Evolutionary conservation across 495 filamentous ascomycete genomes (phyloP), one percentile per base, ranked within the genome.

Genomic region (Tuber microsphaerosporum): DNA sequence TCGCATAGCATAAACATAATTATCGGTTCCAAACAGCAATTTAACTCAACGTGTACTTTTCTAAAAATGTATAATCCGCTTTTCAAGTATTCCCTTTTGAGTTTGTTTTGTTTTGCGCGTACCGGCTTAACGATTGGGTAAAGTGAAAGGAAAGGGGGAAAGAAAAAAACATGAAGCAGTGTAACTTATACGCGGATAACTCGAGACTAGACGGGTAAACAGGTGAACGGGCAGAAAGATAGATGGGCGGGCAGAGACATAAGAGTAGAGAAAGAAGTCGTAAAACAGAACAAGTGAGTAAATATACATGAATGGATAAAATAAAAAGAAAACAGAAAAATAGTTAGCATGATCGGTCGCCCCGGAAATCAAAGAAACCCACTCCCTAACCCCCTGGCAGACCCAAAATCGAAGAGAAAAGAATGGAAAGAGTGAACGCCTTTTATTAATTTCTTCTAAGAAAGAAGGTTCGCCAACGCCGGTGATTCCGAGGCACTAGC

Each of bases 401-500:
- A 6, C 72, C 72, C 73, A 71, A 69, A 69, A 77, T 74, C 37
- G 34, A 26, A n/a, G 10, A 17, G 34, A 26, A 44, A 73, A 5
- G 45, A 26, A 73, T 51, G 17, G 31, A 73, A 42, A 17, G 34
- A 70, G n/a, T 37, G 22, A 44, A 51, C 44, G 39, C 39, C 70
- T 5, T 42, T 31, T 48, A 48, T 46, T 48, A 46, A 73, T 10
- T 43, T 44, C 70, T 43, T 73, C 74, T 79, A 83, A 65, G 77
- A 77, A 69, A 83, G 77, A 65, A 83, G 75, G 79, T 83, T 83
- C 48, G 81, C 81, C 65, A 83, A 75, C 39, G 81, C 81, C 19
- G 81, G 81, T 51, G 81, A 83, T 75, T 79, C 81, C 48, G 81
- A 83, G 68, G 81, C 81, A 37, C 78, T 79, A n/a, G 77, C 77